Evolutionary conservation across 345 rosid species (phyloP).

Genomic region (Syzygium aqueum): DNA sequence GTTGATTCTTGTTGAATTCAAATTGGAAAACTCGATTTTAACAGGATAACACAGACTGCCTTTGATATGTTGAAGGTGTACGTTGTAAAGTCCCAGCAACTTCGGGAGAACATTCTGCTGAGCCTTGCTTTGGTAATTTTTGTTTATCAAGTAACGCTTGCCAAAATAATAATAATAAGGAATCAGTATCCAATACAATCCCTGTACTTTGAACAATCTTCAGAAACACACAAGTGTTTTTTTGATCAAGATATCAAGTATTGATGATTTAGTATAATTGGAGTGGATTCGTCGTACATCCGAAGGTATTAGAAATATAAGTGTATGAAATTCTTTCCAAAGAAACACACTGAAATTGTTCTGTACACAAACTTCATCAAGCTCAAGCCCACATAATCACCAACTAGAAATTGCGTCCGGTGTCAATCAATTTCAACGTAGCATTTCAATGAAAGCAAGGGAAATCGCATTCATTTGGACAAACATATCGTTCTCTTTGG

Average conservation of each 20-base stretch:
- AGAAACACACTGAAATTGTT: not conserved
- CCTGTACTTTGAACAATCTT: not conserved
- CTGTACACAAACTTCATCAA: not conserved
- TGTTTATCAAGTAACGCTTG: not conserved
- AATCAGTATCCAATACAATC: not conserved
- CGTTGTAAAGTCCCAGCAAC: not conserved
- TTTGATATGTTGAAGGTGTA: not conserved
- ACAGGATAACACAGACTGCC: not conserved
- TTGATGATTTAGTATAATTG: not conserved
- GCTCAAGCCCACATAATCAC: not conserved
- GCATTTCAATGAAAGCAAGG: conserved; percentile 32
- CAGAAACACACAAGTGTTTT: not conserved
- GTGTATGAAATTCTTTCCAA: not conserved
- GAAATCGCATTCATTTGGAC: conserved; percentile 16
- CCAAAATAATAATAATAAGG: not conserved
- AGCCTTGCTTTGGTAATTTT: not conserved
- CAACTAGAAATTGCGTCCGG: not conserved
- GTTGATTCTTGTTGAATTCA: not conserved
- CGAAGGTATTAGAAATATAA: not conserved
- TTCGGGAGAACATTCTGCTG: not conserved
- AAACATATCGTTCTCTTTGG: conserved; percentile 25
- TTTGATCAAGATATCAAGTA: not conserved
- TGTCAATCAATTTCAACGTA: not conserved
- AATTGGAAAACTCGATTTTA: not conserved
- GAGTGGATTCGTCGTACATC: not conserved